Conservation (phyloP, 495 filamentous ascomycete genomes). For the Recurvomyces mirabilis region DNA sequence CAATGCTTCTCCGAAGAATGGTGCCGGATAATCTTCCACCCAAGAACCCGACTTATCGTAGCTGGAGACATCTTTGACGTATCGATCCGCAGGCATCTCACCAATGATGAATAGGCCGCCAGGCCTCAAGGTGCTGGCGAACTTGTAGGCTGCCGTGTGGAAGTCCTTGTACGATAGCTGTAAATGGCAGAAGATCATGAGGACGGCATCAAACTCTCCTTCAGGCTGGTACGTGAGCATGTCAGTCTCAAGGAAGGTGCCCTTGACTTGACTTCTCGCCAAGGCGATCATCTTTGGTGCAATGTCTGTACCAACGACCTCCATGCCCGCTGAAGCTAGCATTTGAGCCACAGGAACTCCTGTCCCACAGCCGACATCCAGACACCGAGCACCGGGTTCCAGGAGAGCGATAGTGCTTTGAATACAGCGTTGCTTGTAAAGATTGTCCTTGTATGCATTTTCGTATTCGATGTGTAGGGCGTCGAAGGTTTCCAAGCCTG, state of each 20-base stretch:
- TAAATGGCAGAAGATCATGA: slow-evolving; percentile 4
- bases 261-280: slow-evolving; percentile 25
- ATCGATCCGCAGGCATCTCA: too few relatives aligned
- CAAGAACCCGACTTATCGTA: background rate
- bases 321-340: slow-evolving; percentile 27
- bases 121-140: too few relatives aligned
- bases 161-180: background rate
- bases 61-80: too few relatives aligned
- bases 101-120: too few relatives aligned
- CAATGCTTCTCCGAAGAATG: slow-evolving; percentile 3
- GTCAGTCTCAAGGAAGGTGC: slow-evolving; percentile 26
- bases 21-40: background rate
- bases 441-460: slow-evolving; percentile 10
- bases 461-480: slow-evolving; percentile 13
- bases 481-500: too few relatives aligned
- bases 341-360: slow-evolving; percentile 30
- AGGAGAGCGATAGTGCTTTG: slow-evolving; percentile 13
- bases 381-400: slow-evolving; percentile 15
- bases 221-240: slow-evolving; percentile 24
- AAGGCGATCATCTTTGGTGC: slow-evolving; percentile 28
- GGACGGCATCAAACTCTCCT: slow-evolving; percentile 8
- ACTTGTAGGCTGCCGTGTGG: too few relatives aligned
- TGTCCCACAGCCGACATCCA: slow-evolving; percentile 35
- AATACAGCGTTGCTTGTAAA: slow-evolving; percentile 2
- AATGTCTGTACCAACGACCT: slow-evolving; percentile 32